Percentiles rank a stretch among this genome's conserved stretches.
Conservation (phyloP, 2,329 filamentous ascomycete genomes). For the Thelonectria discophora region DNA sequence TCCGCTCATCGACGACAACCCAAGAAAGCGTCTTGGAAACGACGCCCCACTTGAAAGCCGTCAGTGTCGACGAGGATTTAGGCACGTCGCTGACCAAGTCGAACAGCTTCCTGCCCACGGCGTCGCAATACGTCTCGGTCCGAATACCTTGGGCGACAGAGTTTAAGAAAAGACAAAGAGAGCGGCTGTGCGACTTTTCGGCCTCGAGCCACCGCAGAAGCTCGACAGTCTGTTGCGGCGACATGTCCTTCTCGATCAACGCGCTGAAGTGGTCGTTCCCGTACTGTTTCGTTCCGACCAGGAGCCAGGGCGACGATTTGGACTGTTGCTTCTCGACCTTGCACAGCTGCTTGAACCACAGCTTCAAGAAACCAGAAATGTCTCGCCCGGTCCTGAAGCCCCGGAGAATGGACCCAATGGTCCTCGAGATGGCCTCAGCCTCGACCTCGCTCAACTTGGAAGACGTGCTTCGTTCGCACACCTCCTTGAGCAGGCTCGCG, state of each 20-base stretch:
- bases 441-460: constrained; percentile 31
- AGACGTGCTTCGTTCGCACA: constrained; percentile 49
- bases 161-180: constrained; percentile 54
- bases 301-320: constrained; percentile 47
- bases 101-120: constrained; percentile 51
- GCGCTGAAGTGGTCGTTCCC: constrained; percentile 31
- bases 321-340: constrained; percentile 45
- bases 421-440: constrained; percentile 41
- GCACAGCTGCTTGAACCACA: constrained; percentile 57
- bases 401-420: constrained; percentile 54
- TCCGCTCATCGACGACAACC: constrained; percentile 43
- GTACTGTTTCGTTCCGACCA: constrained; percentile 34
- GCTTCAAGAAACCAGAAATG: constrained; percentile 55
- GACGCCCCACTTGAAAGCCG: constrained; percentile 54
- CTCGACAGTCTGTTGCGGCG: constrained; percentile 54
- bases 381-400: constrained; percentile 57
- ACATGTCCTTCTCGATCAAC: constrained; percentile 55
- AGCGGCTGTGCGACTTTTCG: constrained; percentile 44
- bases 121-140: constrained; percentile 54
- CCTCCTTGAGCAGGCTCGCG: constrained; percentile 49
- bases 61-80: constrained; percentile 42
- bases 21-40: constrained; percentile 49
- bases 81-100: constrained; percentile 45
- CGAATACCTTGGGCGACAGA: constrained; percentile 54
- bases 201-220: constrained; percentile 54